Conservation (phyloP, 768 basidiomycete species). For the Tricholoma terreum region DNA sequence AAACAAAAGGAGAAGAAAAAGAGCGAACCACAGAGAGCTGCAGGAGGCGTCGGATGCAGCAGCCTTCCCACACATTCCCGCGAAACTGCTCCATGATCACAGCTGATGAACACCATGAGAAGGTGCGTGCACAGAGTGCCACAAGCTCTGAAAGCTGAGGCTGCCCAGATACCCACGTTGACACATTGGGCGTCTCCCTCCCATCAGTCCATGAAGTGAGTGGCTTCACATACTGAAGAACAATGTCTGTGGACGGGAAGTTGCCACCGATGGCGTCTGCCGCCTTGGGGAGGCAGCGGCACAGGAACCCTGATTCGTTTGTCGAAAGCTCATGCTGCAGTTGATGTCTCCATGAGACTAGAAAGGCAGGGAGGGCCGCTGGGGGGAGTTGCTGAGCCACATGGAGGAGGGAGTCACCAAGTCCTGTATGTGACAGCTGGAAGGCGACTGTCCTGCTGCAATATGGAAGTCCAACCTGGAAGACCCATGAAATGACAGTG, state of each 20-base stretch:
- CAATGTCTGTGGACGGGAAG: constrained; percentile 5
- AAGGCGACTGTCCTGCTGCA: constrained; percentile 53
- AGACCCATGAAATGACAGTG: neutral
- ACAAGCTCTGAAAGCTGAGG: neutral
- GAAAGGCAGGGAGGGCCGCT: neutral
- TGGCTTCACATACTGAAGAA: constrained; percentile 6
- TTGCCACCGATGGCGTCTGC: neutral
- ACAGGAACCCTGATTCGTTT: constrained; percentile 7
- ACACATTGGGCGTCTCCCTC: neutral
- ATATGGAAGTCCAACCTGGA: constrained; percentile 30
- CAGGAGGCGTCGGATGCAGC: neutral
- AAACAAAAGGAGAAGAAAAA: no score
- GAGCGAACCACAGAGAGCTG: neutral
- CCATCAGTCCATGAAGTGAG: constrained; percentile 8
- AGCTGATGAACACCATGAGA: neutral
- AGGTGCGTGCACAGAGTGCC: neutral
- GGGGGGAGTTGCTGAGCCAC: neutral
- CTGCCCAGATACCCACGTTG: neutral
- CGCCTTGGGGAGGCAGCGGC: neutral
- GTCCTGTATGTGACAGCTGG: constrained; percentile 56
- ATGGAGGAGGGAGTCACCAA: constrained; percentile 45
- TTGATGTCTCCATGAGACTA: constrained; percentile 5
- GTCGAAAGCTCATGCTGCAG: constrained; percentile 8
- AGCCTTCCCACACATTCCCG: neutral
- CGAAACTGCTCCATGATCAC: neutral